These are phyloP conservation scores for Cephaloascus albidus DNA, from an alignment of 805 yeast genomes.

Conservation along the genomic window DNA sequence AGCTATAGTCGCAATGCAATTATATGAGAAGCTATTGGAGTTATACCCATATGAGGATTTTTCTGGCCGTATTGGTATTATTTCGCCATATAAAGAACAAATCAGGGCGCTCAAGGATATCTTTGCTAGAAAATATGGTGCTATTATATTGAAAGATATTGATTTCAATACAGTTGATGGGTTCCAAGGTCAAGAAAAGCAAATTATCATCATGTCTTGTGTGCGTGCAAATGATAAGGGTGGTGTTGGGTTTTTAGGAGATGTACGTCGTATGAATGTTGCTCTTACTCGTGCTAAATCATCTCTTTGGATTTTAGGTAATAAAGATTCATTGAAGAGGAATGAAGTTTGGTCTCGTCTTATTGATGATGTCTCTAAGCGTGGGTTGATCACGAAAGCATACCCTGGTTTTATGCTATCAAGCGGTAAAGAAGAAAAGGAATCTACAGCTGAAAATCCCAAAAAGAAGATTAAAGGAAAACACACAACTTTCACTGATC, in stretches of 20 bases:
- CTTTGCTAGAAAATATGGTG: constrained; percentile 57
- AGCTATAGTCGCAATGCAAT: constrained; percentile 61
- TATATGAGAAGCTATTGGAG: constrained; percentile 42
- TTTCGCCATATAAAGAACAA: constrained; percentile 94
- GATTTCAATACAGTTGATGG: constrained; percentile 97
- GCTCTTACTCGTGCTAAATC: constrained; percentile 91
- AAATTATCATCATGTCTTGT: constrained; percentile 87
- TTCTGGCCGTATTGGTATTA: constrained; percentile 73
- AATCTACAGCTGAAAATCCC: too few relatives aligned
- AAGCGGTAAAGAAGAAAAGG: background rate
- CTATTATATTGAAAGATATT: constrained; percentile 49
- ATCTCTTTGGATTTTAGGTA: constrained; percentile 89
- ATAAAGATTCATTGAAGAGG: constrained; percentile 49
- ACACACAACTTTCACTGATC: too few relatives aligned
- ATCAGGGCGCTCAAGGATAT: constrained; percentile 45
- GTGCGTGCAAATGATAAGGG: constrained; percentile 74
- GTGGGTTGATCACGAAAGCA: constrained; percentile 19
- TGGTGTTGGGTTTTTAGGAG: constrained; percentile 83
- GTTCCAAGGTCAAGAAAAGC: constrained; percentile 97
- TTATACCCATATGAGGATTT: constrained; percentile 44
- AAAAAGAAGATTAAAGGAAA: too few relatives aligned
- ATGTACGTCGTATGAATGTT: constrained; percentile 92
- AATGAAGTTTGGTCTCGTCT: constrained; percentile 70
- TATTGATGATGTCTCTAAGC: constrained; percentile 50
- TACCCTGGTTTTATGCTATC: constrained; percentile 5